A percentile compares a stretch with the other conserved stretches of the same genome.
Evolutionary conservation across 345 rosid genomes (phyloP).

Genomic region (Alliaria petiolata): DNA sequence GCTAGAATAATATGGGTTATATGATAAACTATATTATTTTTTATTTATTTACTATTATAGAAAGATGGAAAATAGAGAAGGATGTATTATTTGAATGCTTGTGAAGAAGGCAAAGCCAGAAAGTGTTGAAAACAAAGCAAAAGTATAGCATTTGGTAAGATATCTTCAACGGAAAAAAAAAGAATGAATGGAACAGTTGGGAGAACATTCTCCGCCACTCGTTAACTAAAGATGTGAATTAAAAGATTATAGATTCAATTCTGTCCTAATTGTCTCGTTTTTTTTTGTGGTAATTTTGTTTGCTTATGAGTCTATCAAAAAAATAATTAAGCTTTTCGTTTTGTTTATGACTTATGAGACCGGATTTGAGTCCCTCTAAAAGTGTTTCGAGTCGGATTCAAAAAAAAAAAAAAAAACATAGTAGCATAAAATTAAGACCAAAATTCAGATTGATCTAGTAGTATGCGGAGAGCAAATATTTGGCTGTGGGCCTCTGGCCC

Average conservation of each 20-base stretch:
- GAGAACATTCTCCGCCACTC: conserved; percentile 15
- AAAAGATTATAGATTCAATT: neutral
- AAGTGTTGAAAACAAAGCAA: conserved; percentile 22
- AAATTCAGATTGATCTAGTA: neutral
- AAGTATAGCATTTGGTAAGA: conserved; percentile 1
- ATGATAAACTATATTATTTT: neutral
- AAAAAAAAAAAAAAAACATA: too few species aligned
- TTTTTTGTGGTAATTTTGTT: too few species aligned
- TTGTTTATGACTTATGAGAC: too few species aligned
- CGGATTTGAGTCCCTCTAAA: neutral
- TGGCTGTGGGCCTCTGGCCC: neutral
- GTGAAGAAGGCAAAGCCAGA: conserved; percentile 20
- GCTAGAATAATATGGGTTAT: neutral
- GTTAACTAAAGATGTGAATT: neutral
- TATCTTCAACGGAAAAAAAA: neutral
- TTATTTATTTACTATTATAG: neutral
- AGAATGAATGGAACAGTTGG: neutral
- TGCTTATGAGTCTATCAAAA: neutral
- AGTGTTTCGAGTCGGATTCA: neutral
- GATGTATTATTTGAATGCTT: conserved; percentile 13
- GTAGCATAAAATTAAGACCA: neutral
- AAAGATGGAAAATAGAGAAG: neutral
- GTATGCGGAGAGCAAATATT: neutral
- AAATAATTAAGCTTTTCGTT: too few species aligned
- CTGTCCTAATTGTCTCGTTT: too few species aligned